phyloP scores from a whole-genome alignment of 306 rosid genomes.

The Sophora flavescens region DNA sequence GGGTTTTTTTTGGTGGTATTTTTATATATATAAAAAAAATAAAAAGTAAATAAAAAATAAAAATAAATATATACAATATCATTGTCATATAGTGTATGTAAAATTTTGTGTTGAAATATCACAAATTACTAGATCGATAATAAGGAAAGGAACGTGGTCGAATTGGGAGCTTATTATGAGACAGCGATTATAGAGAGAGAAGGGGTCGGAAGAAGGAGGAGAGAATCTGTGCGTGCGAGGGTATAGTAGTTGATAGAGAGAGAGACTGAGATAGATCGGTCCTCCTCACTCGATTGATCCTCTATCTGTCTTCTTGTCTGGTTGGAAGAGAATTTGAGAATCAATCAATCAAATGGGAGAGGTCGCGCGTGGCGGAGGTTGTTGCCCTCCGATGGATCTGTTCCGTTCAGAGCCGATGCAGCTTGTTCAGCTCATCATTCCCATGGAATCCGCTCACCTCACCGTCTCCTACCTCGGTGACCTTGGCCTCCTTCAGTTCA shows the following conservation, averaged over 20 bases:
- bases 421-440: conserved; percentile 94
- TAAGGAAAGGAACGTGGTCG: not conserved
- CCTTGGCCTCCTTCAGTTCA: conserved; percentile 91
- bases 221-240: conserved; percentile 18
- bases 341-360: conserved; percentile 60
- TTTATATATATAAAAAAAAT: too few relatives aligned
- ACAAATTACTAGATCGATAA: too few relatives aligned
- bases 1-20: too few relatives aligned
- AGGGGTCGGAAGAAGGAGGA: too few relatives aligned
- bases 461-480: conserved; percentile 96
- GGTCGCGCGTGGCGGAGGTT: conserved; percentile 67
- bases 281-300: conserved; percentile 27
- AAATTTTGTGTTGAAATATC: too few relatives aligned
- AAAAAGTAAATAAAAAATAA: too few relatives aligned
- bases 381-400: conserved; percentile 97
- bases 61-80: too few relatives aligned
- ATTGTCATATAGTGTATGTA: too few relatives aligned
- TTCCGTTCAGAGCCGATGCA: conserved; percentile 99
- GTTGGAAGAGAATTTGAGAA: not conserved
- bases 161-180: not conserved
- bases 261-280: conserved; percentile 27
- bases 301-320: conserved; percentile 25
- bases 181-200: not conserved
- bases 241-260: conserved; percentile 40
- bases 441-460: conserved; percentile 90